Conservation (phyloP, 768 basidiomycete genomes). For the Trametes gibbosa region DNA sequence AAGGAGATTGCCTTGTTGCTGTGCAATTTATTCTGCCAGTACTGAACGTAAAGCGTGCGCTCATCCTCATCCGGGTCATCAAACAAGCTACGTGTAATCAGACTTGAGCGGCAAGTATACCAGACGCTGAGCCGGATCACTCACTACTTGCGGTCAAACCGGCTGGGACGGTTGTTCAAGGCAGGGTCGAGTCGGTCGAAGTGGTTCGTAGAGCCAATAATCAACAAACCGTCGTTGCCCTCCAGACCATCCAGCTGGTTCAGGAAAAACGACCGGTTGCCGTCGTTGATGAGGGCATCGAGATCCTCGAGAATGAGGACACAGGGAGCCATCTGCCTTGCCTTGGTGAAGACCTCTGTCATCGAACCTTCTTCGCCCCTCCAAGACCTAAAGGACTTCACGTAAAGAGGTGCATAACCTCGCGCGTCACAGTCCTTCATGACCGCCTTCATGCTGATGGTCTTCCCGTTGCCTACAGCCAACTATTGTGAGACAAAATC, state of each 20-base stretch:
- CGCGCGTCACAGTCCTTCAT: constrained; percentile 69
- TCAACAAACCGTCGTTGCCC: constrained; percentile 74
- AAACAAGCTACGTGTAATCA: constrained; percentile 48
- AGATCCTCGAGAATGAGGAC: constrained; percentile 65
- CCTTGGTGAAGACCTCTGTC: constrained; percentile 64
- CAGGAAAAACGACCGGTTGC: constrained; percentile 83
- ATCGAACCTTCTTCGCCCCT: constrained; percentile 68
- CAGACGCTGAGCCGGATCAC: constrained; percentile 27
- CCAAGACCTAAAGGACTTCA: constrained; percentile 73
- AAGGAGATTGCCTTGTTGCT: constrained; percentile 61
- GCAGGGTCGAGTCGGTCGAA: constrained; percentile 78
- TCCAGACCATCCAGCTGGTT: constrained; percentile 83
- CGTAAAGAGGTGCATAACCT: constrained; percentile 71
- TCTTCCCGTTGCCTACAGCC: constrained; percentile 72
- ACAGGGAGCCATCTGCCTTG: constrained; percentile 68
- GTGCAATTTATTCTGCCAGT: constrained; percentile 79
- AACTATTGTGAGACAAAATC: neutral
- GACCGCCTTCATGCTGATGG: constrained; percentile 77
- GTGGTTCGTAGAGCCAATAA: constrained; percentile 83
- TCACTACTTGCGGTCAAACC: constrained; percentile 86
- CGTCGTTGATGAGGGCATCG: constrained; percentile 76
- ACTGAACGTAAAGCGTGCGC: constrained; percentile 64
- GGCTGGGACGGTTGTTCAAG: constrained; percentile 72
- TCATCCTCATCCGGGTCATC: constrained; percentile 66
- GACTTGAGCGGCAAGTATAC: no score